Conservation (phyloP, 352 stramenopile genomes). For the Pythium coloratum region DNA sequence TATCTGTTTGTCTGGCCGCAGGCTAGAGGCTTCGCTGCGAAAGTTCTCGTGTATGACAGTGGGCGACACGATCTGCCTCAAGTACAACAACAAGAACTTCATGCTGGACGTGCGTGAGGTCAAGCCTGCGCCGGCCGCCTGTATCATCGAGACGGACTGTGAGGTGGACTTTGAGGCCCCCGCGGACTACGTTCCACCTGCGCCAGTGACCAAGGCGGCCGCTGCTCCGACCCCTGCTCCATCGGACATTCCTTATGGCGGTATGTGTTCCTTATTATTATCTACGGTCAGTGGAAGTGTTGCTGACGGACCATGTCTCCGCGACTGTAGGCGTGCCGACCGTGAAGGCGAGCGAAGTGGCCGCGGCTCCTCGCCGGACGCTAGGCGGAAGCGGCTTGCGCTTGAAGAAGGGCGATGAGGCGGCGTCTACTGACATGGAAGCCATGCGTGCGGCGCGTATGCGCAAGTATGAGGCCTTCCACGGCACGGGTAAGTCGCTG, state of each 20-base stretch:
- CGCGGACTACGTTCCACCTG: slow-evolving; percentile 71
- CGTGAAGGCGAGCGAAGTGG: slow-evolving; percentile 48
- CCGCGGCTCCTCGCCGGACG: slow-evolving; percentile 36
- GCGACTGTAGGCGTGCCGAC: slow-evolving; percentile 56
- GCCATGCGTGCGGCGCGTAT: slow-evolving; percentile 72
- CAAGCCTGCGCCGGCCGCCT: slow-evolving; percentile 93
- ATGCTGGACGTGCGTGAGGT: slow-evolving; percentile 98
- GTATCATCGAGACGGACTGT: slow-evolving; percentile 99
- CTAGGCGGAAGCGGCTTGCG: slow-evolving; percentile 59
- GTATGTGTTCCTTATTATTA: slow-evolving; percentile 16
- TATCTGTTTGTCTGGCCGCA: slow-evolving; percentile 24
- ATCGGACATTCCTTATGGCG: slow-evolving; percentile 64
- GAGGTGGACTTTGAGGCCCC: slow-evolving; percentile 99
- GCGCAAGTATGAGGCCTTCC: slow-evolving; percentile 82
- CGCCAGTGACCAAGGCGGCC: slow-evolving; percentile 26
- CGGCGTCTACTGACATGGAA: slow-evolving; percentile 54
- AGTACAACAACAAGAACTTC: slow-evolving; percentile 99
- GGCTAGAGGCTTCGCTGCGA: slow-evolving; percentile 74
- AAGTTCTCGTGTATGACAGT: slow-evolving; percentile 98
- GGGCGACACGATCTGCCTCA: slow-evolving; percentile 97
- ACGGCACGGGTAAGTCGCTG: slow-evolving; percentile 75
- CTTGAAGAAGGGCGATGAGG: slow-evolving; percentile 68
- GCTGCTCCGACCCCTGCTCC: slow-evolving; percentile 34
- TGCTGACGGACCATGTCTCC: neutral
- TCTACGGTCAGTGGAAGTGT: neutral